Evolutionary conservation across 495 filamentous ascomycete genomes (phyloP).

Genomic region (Hypomontagnella submonticulosa): DNA sequence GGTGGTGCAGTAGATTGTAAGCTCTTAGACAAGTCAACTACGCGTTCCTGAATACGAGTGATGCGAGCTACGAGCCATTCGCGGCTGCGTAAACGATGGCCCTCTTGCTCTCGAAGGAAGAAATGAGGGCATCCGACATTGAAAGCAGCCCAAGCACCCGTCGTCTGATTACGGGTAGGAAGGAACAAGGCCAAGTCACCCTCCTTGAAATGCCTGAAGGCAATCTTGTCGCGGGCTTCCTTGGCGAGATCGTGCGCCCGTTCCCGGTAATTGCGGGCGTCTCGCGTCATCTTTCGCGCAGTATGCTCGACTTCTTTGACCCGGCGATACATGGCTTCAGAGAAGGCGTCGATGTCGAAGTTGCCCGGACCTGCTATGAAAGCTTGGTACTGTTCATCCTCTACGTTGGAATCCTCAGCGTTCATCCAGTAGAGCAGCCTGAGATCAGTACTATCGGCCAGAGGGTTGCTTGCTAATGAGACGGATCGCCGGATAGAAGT

Average conservation of each 20-base stretch:
- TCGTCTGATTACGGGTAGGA: constrained; percentile 91
- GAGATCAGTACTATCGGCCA: constrained; percentile 66
- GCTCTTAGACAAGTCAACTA: constrained; percentile 89
- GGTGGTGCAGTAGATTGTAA: constrained; percentile 48
- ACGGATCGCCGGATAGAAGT: constrained; percentile 66
- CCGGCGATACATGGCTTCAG: constrained; percentile 83
- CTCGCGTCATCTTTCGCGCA: constrained; percentile 89
- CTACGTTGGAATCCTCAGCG: constrained; percentile 69
- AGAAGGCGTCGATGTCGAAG: constrained; percentile 85
- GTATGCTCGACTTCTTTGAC: constrained; percentile 90
- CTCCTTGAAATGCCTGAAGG: constrained; percentile 95
- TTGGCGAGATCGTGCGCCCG: constrained; percentile 84
- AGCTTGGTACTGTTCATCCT: constrained; percentile 74
- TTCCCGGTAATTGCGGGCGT: constrained; percentile 86
- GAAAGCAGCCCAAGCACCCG: constrained; percentile 97
- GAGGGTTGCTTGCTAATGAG: constrained; percentile 54
- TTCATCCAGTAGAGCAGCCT: constrained; percentile 82
- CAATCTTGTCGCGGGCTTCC: constrained; percentile 95
- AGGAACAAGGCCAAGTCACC: constrained; percentile 96
- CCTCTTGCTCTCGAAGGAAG: constrained; percentile 93
- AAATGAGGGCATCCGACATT: constrained; percentile 97
- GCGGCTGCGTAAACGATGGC: constrained; percentile 79
- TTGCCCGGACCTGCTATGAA: constrained; percentile 75
- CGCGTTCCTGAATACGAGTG: constrained; percentile 87
- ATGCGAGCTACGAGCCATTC: constrained; percentile 98